Percentiles rank a stretch among this genome's conserved stretches.
Evolutionary conservation across 2,329 filamentous ascomycete genomes (phyloP).

Genomic region (Teratosphaeria destructans): DNA sequence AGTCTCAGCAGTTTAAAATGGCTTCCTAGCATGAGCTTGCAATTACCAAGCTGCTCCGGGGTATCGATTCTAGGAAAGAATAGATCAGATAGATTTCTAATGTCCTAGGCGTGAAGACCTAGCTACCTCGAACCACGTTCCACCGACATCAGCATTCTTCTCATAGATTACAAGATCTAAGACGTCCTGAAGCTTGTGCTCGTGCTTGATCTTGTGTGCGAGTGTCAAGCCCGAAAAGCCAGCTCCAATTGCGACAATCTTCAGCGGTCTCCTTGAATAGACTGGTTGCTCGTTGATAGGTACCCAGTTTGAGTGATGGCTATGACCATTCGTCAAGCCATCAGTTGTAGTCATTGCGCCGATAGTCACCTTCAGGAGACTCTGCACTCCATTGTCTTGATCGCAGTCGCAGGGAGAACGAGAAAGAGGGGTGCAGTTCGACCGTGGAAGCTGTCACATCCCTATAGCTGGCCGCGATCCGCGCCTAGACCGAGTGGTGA

Average conservation of each 20-base stretch:
- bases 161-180: slow-evolving; percentile 35
- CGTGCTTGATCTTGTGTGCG: slow-evolving; percentile 12
- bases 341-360: not conserved
- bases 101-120: not conserved
- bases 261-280: not conserved
- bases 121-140: slow-evolving; percentile 23
- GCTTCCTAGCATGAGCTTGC: not conserved
- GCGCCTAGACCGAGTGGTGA: not conserved
- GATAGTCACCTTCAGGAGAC: not conserved
- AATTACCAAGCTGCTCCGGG: not conserved
- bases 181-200: slow-evolving; percentile 20
- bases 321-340: not conserved
- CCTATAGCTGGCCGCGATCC: not conserved
- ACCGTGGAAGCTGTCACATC: not conserved
- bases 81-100: not conserved
- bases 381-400: not conserved
- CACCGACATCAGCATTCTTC: slow-evolving; percentile 29
- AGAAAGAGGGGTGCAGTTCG: not conserved
- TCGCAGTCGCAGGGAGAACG: not conserved
- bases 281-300: slow-evolving; percentile 1
- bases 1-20: not conserved
- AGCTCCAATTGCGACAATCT: slow-evolving; percentile 1
- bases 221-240: slow-evolving; percentile 1
- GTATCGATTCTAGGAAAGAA: slow-evolving; percentile 29
- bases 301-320: not conserved